phyloP scores from a whole-genome alignment of 1,139 yeast genomes.

The Taphrina confusa region DNA sequence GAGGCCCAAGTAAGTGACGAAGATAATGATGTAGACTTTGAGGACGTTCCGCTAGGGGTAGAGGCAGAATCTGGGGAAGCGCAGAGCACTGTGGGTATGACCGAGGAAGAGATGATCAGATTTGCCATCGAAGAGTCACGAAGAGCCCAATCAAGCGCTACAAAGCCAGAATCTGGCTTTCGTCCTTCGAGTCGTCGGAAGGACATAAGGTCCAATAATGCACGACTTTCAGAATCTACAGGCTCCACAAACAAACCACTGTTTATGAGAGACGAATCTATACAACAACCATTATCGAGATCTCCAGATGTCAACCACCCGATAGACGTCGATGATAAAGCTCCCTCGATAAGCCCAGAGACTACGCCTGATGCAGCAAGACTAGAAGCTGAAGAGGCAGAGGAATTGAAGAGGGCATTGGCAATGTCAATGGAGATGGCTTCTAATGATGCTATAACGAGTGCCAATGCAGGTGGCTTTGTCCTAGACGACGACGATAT shows the following conservation, averaged over 20 bases:
- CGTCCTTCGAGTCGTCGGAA: slow-evolving; percentile 16
- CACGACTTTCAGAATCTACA: neutral
- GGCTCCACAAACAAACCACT: neutral
- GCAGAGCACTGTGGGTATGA: slow-evolving; percentile 14
- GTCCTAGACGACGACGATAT: slow-evolving; percentile 27
- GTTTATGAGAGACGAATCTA: slow-evolving; percentile 4
- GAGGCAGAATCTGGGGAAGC: neutral
- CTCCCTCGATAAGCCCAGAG: neutral
- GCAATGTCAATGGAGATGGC: slow-evolving; percentile 5
- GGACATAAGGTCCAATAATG: slow-evolving; percentile 4
- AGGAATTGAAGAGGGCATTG: neutral
- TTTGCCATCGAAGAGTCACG: slow-evolving; percentile 31
- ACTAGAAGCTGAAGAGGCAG: slow-evolving; percentile 4
- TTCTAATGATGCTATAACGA: neutral
- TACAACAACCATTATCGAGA: neutral
- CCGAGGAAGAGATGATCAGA: slow-evolving; percentile 31
- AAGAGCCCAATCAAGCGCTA: slow-evolving; percentile 24
- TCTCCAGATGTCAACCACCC: neutral
- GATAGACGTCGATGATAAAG: neutral
- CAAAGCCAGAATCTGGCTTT: slow-evolving; percentile 19
- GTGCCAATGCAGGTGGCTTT: slow-evolving; percentile 19
- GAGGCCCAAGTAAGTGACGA: slow-evolving; percentile 37
- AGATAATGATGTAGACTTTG: slow-evolving; percentile 39
- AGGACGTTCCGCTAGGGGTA: slow-evolving; percentile 52
- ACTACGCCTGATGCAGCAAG: neutral